Evolutionary conservation across 2,329 filamentous ascomycete species (phyloP).

Genomic region (Capronia coronata): DNA sequence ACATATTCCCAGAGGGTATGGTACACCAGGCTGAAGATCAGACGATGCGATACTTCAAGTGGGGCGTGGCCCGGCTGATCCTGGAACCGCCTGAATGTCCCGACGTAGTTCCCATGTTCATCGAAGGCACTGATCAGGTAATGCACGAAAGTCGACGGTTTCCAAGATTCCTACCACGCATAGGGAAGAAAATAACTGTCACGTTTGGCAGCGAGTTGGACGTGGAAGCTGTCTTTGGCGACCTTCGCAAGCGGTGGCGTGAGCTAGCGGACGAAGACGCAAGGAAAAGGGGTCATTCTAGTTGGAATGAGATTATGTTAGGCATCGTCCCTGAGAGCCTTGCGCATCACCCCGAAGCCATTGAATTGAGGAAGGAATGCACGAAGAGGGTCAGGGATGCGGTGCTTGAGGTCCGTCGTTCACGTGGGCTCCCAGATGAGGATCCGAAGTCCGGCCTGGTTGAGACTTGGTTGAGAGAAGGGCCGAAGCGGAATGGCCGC

Average conservation of each 20-base stretch:
- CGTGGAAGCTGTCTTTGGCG: slow-evolving; percentile 67
- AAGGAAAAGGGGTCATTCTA: slow-evolving; percentile 14
- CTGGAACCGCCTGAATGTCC: slow-evolving; percentile 82
- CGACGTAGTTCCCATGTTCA: slow-evolving; percentile 87
- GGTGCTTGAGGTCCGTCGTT: slow-evolving; percentile 68
- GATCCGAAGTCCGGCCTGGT: slow-evolving; percentile 69
- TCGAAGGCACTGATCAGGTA: slow-evolving; percentile 78
- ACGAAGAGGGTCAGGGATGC: slow-evolving; percentile 70
- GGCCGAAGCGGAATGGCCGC: slow-evolving; percentile 48
- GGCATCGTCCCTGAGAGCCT: slow-evolving; percentile 61
- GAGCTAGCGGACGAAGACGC: slow-evolving; percentile 43
- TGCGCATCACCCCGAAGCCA: slow-evolving; percentile 66
- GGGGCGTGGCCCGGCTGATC: slow-evolving; percentile 86
- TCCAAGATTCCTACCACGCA: slow-evolving; percentile 72
- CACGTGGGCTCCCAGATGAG: slow-evolving; percentile 69
- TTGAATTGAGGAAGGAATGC: slow-evolving; percentile 70
- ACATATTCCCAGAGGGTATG: slow-evolving; percentile 92
- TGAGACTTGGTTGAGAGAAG: slow-evolving; percentile 68
- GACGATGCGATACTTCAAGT: slow-evolving; percentile 94
- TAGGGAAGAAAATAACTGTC: slow-evolving; percentile 63
- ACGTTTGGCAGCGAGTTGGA: slow-evolving; percentile 75
- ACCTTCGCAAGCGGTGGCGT: slow-evolving; percentile 68
- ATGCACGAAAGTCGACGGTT: slow-evolving; percentile 79
- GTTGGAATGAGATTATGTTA: slow-evolving; percentile 30
- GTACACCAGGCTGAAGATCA: slow-evolving; percentile 70